Evolutionary conservation across 208 protist genomes (phyloP), one percentile per base, ranked within the genome.

Genomic region (Naegleria lovaniensis): DNA sequence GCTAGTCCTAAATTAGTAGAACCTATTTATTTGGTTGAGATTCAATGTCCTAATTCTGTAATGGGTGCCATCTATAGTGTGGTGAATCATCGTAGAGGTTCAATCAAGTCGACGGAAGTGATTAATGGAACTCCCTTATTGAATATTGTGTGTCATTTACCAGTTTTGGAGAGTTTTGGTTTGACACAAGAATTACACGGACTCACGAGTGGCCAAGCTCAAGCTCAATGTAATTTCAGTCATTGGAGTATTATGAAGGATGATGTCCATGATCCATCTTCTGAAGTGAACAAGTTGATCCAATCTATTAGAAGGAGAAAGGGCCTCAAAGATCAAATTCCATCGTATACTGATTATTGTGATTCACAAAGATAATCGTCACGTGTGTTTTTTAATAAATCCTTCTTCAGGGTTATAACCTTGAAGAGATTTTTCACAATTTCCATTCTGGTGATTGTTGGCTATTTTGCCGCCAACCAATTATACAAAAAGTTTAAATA

Each of bases 151-250:
- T 98, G 98, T 88, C 97, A 99, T 94, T 93, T 99, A 83, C 99
- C 99, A 48, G 99, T 99, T 83, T 94, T 96, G 48, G 98, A 99
- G 94, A 99, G 98, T 25, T 99, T 99, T 95, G 99, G 98, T 92
- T 97, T 99, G 94, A 99, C 96, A 89, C 94, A 95, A 40, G 98
- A 99, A 91, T 97, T 99, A 3, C 97, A 98, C 92, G 89, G 96
- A 40, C 92, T 95, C 83, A 99, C 98, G 25, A 95, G 94, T 55
- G 99, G 98, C 87, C 95, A 99, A 92, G 98, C 98, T 58, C 99
- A 99, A 96, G 97, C 98, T 79, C 98, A 99, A 95, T 98, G 97
- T 91, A 96, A 99, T 15, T 99, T 99, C 92, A 97, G 99, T 94
- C 99, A 99, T 96, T 99, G 98, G 97, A 92, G 95, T 91, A 90